Percentiles rank a stretch among this genome's conserved stretches.
Evolutionary conservation across 2,329 filamentous ascomycete species (phyloP).

Genomic region (Dactylellina sp.): DNA sequence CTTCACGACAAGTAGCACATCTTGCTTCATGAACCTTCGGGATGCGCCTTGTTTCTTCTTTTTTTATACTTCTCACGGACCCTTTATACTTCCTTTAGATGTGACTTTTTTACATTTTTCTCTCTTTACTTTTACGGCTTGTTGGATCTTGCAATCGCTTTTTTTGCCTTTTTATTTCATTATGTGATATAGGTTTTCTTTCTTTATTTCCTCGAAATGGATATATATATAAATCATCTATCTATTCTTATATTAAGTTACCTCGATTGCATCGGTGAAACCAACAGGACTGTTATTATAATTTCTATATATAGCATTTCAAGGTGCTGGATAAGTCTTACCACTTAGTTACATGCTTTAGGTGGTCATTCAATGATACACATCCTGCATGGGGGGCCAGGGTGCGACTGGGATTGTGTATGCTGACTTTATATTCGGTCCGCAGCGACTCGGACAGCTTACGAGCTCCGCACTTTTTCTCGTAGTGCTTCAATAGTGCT

Average conservation of each 20-base stretch:
- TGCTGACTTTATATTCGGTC: too few species aligned
- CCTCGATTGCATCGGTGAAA: too few species aligned
- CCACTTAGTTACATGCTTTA: too few species aligned
- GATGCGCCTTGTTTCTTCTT: slow-evolving; percentile 27
- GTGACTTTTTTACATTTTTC: slow-evolving; percentile 11
- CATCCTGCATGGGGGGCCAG: too few species aligned
- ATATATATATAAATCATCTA: slow-evolving; percentile 26
- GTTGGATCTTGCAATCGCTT: slow-evolving; percentile 10
- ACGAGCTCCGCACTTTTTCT: too few species aligned
- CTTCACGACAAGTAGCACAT: slow-evolving; percentile 17
- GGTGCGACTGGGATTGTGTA: too few species aligned
- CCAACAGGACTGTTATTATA: too few species aligned
- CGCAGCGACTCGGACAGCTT: too few species aligned
- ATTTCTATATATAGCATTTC: too few species aligned
- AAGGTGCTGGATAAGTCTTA: too few species aligned
- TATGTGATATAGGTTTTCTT: slow-evolving; percentile 55
- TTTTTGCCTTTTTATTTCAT: slow-evolving; percentile 31
- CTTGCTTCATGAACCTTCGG: slow-evolving; percentile 39
- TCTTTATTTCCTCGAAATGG: slow-evolving; percentile 39
- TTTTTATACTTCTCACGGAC: slow-evolving; percentile 43
- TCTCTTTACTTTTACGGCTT: slow-evolving; percentile 37
- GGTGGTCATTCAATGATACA: too few species aligned
- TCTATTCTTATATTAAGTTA: not conserved
- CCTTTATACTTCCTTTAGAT: slow-evolving; percentile 41
- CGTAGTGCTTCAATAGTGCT: too few species aligned